Evolutionary conservation across 805 yeast genomes (phyloP).

Genomic region (Zygotorulaspora danielsina): DNA sequence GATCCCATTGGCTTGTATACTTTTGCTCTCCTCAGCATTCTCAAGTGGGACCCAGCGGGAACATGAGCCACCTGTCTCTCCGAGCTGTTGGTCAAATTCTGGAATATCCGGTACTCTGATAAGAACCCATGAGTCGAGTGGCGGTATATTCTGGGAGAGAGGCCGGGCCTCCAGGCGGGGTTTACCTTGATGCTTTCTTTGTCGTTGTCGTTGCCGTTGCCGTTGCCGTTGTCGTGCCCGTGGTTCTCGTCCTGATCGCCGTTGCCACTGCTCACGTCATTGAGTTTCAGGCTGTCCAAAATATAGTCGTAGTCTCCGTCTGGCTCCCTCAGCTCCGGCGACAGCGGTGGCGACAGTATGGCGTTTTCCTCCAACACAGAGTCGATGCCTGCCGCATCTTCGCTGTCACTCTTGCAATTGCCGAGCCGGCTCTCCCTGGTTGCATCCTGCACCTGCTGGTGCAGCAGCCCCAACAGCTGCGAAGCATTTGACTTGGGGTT

Average conservation of each 20-base stretch:
- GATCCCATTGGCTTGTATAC: conserved; percentile 11
- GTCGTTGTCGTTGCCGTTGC: conserved; percentile 11
- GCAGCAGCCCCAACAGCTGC: conserved; percentile 14
- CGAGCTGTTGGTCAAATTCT: conserved; percentile 4
- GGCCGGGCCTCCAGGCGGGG: conserved; percentile 21
- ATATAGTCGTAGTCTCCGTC: not conserved
- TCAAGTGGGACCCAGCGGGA: conserved; percentile 1
- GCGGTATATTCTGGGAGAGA: conserved; percentile 19
- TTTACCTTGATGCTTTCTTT: conserved; percentile 16
- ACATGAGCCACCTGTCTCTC: not conserved
- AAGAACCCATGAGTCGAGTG: conserved; percentile 19
- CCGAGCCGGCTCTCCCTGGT: conserved; percentile 8
- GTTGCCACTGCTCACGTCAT: not conserved
- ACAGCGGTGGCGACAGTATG: conserved; percentile 35
- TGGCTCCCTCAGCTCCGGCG: conserved; percentile 24
- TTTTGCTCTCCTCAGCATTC: conserved; percentile 1
- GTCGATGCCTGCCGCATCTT: conserved; percentile 13
- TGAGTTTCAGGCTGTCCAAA: not conserved
- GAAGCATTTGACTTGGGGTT: conserved; percentile 19
- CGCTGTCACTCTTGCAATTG: conserved; percentile 4
- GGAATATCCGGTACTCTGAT: conserved; percentile 25
- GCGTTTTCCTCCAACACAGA: conserved; percentile 22
- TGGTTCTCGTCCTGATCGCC: conserved; percentile 3
- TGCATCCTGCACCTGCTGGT: conserved; percentile 21
- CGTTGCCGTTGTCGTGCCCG: conserved; percentile 5